Conservation (phyloP, 1,139 yeast species). For the Scheffersomyces lignicola region DNA sequence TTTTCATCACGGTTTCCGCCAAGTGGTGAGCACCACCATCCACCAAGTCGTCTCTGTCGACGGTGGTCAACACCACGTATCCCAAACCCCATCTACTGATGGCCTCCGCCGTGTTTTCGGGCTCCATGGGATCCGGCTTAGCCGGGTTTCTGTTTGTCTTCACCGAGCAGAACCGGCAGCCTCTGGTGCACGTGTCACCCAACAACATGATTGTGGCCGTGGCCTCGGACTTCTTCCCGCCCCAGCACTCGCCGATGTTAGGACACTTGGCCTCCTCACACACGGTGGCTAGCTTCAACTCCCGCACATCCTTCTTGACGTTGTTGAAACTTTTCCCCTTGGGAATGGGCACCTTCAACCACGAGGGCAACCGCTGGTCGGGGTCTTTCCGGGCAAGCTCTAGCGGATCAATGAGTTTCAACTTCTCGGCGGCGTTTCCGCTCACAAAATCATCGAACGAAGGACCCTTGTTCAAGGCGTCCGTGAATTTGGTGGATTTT, state of each 20-base stretch:
- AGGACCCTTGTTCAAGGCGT: slow-evolving; percentile 80
- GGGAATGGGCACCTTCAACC: slow-evolving; percentile 96
- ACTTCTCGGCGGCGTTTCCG: slow-evolving; percentile 71
- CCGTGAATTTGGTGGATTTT: slow-evolving; percentile 64
- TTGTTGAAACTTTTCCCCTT: slow-evolving; percentile 81
- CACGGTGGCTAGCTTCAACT: slow-evolving; percentile 86
- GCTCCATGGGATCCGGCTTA: slow-evolving; percentile 92
- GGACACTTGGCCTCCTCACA: slow-evolving; percentile 99
- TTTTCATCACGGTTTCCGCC: slow-evolving; percentile 80
- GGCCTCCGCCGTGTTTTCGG: slow-evolving; percentile 97
- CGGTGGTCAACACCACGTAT: slow-evolving; percentile 95
- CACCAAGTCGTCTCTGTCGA: slow-evolving; percentile 89
- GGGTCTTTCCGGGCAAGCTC: slow-evolving; percentile 63
- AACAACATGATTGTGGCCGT: slow-evolving; percentile 98
- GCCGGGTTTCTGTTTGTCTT: slow-evolving; percentile 88
- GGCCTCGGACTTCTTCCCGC: slow-evolving; percentile 94
- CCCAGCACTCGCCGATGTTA: slow-evolving; percentile 99
- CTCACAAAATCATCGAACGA: slow-evolving; percentile 87
- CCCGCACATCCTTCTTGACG: slow-evolving; percentile 83
- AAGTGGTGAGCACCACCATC: slow-evolving; percentile 96
- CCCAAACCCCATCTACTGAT: slow-evolving; percentile 98
- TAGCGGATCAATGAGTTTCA: slow-evolving; percentile 56
- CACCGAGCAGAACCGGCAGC: slow-evolving; percentile 96
- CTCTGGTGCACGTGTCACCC: slow-evolving; percentile 99
- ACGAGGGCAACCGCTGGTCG: slow-evolving; percentile 75